A percentile compares a stretch with the other conserved stretches of the same genome.
These are phyloP conservation scores for Phaeoacremonium minimum DNA, from an alignment of 2,329 filamentous ascomycete species.

Conservation along the genomic window DNA sequence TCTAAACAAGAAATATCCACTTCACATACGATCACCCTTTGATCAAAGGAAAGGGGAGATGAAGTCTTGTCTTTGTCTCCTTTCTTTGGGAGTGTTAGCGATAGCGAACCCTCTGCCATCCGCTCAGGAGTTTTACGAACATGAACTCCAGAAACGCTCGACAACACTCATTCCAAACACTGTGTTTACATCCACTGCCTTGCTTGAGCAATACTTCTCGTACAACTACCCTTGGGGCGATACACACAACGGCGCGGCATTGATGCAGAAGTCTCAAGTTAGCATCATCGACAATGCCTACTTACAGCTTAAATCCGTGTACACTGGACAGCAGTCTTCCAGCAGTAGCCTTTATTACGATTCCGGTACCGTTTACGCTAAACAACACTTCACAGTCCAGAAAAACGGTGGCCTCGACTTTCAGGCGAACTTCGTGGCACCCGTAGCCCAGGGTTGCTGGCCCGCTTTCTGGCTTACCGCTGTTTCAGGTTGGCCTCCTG, in stretches of 20 bases:
- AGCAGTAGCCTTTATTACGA: conserved; percentile 42
- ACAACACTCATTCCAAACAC: conserved; percentile 28
- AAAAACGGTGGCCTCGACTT: conserved; percentile 31
- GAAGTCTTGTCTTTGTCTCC: no score
- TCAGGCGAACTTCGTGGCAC: conserved; percentile 29
- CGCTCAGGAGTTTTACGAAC: no score
- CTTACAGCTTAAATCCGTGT: conserved; percentile 39
- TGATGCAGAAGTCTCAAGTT: conserved; percentile 43
- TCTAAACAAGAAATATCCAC: no score
- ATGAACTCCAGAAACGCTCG: conserved; percentile 9
- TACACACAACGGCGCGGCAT: conserved; percentile 49
- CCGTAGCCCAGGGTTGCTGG: conserved; percentile 41
- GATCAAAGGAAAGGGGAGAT: no score
- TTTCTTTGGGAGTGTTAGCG: no score
- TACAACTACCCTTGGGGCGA: conserved; percentile 52
- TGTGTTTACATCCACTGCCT: conserved; percentile 24
- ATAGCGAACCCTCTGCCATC: no score
- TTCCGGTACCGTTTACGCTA: conserved; percentile 33
- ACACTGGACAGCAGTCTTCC: conserved; percentile 29
- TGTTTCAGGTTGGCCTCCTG: conserved; percentile 48
- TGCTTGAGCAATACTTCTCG: conserved; percentile 34
- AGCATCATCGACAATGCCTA: conserved; percentile 28
- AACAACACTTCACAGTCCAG: conserved; percentile 29
- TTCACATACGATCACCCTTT: no score
- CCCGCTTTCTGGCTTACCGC: conserved; percentile 53